These are phyloP conservation scores for Eutypella sp. DNA, from an alignment of 2,329 filamentous ascomycete genomes.

Conservation along the genomic window DNA sequence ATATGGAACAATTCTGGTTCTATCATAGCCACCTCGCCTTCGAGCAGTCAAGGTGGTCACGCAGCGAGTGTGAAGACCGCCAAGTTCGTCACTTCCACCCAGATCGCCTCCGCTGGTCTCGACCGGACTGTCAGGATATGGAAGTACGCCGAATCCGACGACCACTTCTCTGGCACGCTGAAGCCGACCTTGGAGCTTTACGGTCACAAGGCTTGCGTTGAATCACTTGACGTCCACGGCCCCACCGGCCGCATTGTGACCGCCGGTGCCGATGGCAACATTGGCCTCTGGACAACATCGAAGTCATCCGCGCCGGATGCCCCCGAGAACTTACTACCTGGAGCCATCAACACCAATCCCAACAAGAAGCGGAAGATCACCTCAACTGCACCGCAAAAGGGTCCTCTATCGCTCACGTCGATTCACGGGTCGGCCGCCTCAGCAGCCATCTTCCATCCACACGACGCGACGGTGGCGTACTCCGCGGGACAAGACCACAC, in stretches of 20 bases:
- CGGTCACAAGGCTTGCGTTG: slow-evolving; percentile 71
- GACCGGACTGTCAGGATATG: slow-evolving; percentile 85
- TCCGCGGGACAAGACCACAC: slow-evolving; percentile 88
- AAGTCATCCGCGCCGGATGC: slow-evolving; percentile 72
- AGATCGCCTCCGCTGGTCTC: slow-evolving; percentile 76
- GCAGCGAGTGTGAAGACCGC: slow-evolving; percentile 74
- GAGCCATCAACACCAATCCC: slow-evolving; percentile 54
- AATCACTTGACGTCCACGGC: slow-evolving; percentile 69
- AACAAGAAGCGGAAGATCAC: slow-evolving; percentile 73
- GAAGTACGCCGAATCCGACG: slow-evolving; percentile 71
- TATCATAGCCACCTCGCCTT: slow-evolving; percentile 69
- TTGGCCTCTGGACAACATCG: slow-evolving; percentile 86
- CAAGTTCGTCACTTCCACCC: slow-evolving; percentile 72
- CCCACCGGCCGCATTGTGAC: slow-evolving; percentile 75
- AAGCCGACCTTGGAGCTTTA: slow-evolving; percentile 76
- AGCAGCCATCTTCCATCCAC: slow-evolving; percentile 77
- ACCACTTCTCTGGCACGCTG: slow-evolving; percentile 56
- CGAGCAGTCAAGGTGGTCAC: slow-evolving; percentile 65
- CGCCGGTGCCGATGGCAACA: slow-evolving; percentile 73
- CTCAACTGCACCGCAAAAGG: slow-evolving; percentile 61
- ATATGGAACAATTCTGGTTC: slow-evolving; percentile 90
- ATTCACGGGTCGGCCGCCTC: slow-evolving; percentile 72
- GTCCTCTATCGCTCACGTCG: slow-evolving; percentile 68
- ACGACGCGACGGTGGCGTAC: slow-evolving; percentile 84
- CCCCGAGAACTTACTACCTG: slow-evolving; percentile 63